Percentiles rank a stretch among this genome's conserved stretches.
Evolutionary conservation across 306 rosid genomes (phyloP).

Genomic region (Potentilla sterilis): DNA sequence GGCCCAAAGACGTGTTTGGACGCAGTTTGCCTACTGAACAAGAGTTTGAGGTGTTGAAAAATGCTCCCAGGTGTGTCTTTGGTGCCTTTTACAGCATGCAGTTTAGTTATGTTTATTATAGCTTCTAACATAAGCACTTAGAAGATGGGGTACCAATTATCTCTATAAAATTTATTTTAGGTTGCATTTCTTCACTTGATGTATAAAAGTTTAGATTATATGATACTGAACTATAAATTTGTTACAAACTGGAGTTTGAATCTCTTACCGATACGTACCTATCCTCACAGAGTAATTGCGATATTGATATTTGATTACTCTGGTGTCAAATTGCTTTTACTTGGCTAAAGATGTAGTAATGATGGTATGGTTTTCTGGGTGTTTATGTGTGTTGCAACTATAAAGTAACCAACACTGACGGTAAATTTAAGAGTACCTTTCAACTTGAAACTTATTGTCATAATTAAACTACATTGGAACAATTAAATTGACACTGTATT

Average conservation of each 20-base stretch:
- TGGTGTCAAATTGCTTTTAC: background rate
- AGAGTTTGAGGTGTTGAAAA: constrained; percentile 79
- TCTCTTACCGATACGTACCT: background rate
- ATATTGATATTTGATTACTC: background rate
- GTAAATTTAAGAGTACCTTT: background rate
- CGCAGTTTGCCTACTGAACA: constrained; percentile 87
- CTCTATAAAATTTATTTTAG: background rate
- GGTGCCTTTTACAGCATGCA: background rate
- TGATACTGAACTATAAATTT: background rate
- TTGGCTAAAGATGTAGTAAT: background rate
- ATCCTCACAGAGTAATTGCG: background rate
- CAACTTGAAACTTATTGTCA: background rate
- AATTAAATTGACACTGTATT: background rate
- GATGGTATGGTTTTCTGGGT: background rate
- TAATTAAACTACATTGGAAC: background rate
- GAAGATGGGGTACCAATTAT: no score
- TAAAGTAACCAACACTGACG: no score
- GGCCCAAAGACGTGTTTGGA: constrained; percentile 97
- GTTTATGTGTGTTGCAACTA: no score
- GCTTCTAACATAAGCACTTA: no score
- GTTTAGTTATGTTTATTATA: background rate
- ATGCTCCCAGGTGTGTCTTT: constrained; percentile 77
- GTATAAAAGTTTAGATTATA: background rate
- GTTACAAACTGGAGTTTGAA: background rate
- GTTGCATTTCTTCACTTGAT: background rate